Evolutionary conservation across 2,329 filamentous ascomycete genomes (phyloP).

Genomic region (Cladosporium sp.): DNA sequence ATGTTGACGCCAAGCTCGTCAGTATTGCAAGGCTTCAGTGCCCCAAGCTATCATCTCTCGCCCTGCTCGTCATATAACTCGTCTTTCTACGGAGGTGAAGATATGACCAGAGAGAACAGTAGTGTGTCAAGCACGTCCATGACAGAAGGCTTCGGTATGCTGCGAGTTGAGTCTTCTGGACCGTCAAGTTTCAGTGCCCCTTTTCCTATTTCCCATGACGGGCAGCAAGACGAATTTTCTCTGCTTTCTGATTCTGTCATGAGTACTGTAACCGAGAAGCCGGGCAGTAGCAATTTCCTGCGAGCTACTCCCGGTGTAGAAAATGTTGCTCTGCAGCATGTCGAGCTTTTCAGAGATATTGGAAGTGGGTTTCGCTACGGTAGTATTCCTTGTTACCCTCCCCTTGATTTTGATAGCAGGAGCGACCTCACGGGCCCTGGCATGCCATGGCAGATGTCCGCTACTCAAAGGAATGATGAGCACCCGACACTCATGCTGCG

Average conservation of each 20-base stretch:
- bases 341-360: conserved; percentile 29
- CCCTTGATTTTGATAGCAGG: conserved; percentile 1
- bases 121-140: conserved; percentile 44
- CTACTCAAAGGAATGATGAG: neutral
- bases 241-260: conserved; percentile 31
- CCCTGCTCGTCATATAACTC: conserved; percentile 6
- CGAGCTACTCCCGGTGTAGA: conserved; percentile 28
- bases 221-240: conserved; percentile 26
- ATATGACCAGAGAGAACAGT: conserved; percentile 49
- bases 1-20: neutral
- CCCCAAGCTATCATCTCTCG: conserved; percentile 8
- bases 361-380: conserved; percentile 24
- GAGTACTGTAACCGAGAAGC: conserved; percentile 26
- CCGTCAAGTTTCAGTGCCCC: conserved; percentile 22
- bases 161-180: conserved; percentile 43
- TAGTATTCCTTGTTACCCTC: conserved; percentile 28
- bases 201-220: conserved; percentile 34
- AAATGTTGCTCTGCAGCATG: conserved; percentile 22
- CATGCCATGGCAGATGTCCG: conserved; percentile 19
- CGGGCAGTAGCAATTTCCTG: conserved; percentile 23
- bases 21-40: neutral
- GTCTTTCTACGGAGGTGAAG: conserved; percentile 22
- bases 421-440: conserved; percentile 20
- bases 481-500: conserved; percentile 23
- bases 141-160: conserved; percentile 45